Evolutionary conservation across 768 basidiomycete species (phyloP), one percentile per base, ranked within the genome.

Genomic region (Boletus barrowsii): DNA sequence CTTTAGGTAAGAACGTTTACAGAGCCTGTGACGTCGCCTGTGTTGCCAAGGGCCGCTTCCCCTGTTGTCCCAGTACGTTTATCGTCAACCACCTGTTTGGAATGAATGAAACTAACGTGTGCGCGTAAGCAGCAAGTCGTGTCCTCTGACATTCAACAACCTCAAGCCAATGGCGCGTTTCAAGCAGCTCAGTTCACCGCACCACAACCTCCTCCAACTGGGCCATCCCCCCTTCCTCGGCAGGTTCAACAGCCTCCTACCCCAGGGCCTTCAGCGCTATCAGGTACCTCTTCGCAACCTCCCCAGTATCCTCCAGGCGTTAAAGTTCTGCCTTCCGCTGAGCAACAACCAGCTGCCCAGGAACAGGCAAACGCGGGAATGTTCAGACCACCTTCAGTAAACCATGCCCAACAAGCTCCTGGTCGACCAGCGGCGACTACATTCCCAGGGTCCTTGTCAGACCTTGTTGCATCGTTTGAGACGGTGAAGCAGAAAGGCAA

Each of bases 401-500:
- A 80, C 47, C 66, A 77, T 30, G 79, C 79, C 54, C 79, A 77
- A 53, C 69, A 73, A 48, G 61, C 63, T 33, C 68, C 75, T 24
- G 72, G 70, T 51, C 77, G 76, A 35, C 66, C 77, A 18, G 61
- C 76, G 45, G 62, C 75, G 22, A 70, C 76, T 10, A 82, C 83
- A 20, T 86, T 87, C 80, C 93, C 91, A 17, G 90, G 86, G 52
- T 92, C 86, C 26, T 68, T 99, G 67, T 91, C 92, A 11, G 96
- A 98, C 67, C 78, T 99, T 49, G 94, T 98, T 39, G 84, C 88
- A 20, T 93, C 92, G 39, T 98, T 98, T 66, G 96, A 98, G 75
- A 88, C 80, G 43, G 93, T 96, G 42, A 98, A 98, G 74, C 93
- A 96, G 77, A 94, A 97, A 70, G 93, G 95, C 94, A 57, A 46